Conservation (phyloP, 805 yeast genomes). For the Metschnikowia lochheadii region DNA sequence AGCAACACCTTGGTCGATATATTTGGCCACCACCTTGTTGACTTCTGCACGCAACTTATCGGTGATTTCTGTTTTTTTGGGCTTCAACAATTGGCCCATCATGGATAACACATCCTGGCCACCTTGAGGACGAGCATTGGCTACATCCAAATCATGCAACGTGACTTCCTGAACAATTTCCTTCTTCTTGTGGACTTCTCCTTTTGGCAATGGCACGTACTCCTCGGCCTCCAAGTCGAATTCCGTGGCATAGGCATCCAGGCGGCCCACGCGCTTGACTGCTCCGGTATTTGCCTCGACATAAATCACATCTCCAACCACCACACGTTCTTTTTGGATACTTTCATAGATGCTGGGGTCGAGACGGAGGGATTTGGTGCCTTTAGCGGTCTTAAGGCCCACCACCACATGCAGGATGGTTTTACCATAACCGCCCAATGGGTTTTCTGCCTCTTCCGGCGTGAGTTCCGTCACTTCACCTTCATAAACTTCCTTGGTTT, state of each 20-base stretch:
- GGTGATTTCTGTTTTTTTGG: constrained; percentile 93
- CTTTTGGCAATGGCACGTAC: constrained; percentile 97
- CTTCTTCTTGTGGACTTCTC: constrained; percentile 96
- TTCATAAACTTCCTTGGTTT: constrained; percentile 95
- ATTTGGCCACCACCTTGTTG: constrained; percentile 90
- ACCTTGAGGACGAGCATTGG: constrained; percentile 93
- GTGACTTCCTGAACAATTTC: constrained; percentile 98
- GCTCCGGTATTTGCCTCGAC: constrained; percentile 98
- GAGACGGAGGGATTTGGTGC: constrained; percentile 81
- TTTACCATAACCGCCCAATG: constrained; percentile 96
- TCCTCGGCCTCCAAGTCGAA: constrained; percentile 98
- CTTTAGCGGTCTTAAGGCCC: constrained; percentile 88
- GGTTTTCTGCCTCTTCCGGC: constrained; percentile 95
- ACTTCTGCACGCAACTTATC: constrained; percentile 93
- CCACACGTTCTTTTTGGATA: constrained; percentile 89
- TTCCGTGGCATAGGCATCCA: constrained; percentile 98
- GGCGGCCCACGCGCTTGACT: constrained; percentile 93
- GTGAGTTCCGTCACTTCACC: constrained; percentile 96
- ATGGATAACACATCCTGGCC: constrained; percentile 94
- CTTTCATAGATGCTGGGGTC: constrained; percentile 92
- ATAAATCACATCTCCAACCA: constrained; percentile 95
- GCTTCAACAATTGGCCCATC: constrained; percentile 97
- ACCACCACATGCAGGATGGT: constrained; percentile 92
- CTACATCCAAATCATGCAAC: constrained; percentile 91
- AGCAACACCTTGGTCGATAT: constrained; percentile 97